Evolutionary conservation across 495 filamentous ascomycete species (phyloP), one percentile per base, ranked within the genome.

Genomic region (Penicillium pancosmium): DNA sequence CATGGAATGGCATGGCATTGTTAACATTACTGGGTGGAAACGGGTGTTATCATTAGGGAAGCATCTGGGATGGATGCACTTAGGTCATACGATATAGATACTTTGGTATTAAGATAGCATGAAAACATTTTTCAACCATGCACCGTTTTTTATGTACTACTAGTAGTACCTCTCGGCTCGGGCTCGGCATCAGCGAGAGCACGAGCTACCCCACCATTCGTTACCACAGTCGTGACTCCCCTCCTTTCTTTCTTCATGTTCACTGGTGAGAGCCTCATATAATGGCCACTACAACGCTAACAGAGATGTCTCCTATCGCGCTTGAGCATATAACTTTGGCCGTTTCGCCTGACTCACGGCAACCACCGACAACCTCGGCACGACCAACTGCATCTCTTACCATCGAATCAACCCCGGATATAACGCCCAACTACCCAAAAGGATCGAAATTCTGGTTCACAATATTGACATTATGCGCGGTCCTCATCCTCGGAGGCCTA

Each of bases 381-480:
- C 53, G 19, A 57, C 38, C 21, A 43, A 54, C 51, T 54, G 60
- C 58, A 19, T 21, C 56, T 59, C 52, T 63, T 16, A 19, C 52
- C 34, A 52, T 59, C n/a, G 38, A 63, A 59, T 36, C 50, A 13
- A 16, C 27, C 33, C 19, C 56, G 8, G 7, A 19, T 3, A 48
- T 52, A 54, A 50, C 56, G 23, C 49, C 59, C 52, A 54, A 36
- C 15, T 63, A 66, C 23, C 60, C 56, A 60, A 68, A 25, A 51
- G 65, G 56, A 27, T 19, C 50, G 9, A 56, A 61, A 18, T 63
- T 65, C 31, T 68, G 65, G 65, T 60, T 33, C 53, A 62, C 36
- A 1, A 35, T 65, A 23, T 13, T 65, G 16, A 35, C 62, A 50
- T 21, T 65, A 9, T 60, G 53, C n/a, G 12, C 53, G 23, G 18